phyloP scores from a whole-genome alignment of 2,329 filamentous ascomycete genomes.

The Diaporthe sp. region DNA sequence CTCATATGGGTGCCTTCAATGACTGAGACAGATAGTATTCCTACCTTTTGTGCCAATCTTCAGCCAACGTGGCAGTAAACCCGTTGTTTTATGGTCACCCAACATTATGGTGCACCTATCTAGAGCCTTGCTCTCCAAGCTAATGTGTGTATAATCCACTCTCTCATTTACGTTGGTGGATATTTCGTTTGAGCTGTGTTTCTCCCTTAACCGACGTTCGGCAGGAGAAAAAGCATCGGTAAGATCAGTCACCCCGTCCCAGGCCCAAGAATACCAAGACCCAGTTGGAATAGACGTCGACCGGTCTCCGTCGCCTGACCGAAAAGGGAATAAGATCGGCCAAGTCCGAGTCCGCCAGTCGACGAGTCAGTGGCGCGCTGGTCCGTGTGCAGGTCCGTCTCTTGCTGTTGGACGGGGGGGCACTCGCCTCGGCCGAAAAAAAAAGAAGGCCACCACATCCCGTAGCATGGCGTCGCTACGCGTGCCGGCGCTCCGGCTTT shows the following conservation, averaged over 20 bases:
- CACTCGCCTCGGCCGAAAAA: slow-evolving; percentile 16
- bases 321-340: slow-evolving; percentile 20
- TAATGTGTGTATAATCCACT: not conserved
- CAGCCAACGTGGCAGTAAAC: not conserved
- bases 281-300: not conserved
- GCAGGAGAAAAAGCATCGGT: not conserved
- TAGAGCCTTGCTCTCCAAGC: not conserved
- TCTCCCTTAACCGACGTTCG: not conserved
- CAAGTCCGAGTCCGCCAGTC: slow-evolving; percentile 22
- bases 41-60: not conserved
- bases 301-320: not conserved
- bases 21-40: not conserved
- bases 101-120: too few relatives aligned
- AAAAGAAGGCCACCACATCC: slow-evolving; percentile 1
- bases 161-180: not conserved
- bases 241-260: not conserved
- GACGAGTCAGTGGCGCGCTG: slow-evolving; percentile 26
- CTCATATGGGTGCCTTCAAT: not conserved
- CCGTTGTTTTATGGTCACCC: not conserved
- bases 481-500: not conserved
- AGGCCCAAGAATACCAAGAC: too few relatives aligned
- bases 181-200: not conserved
- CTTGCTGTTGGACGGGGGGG: slow-evolving; percentile 1
- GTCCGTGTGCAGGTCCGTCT: not conserved
- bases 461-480: not conserved